Evolutionary conservation across 495 filamentous ascomycete species (phyloP).

Genomic region (Echria macrotheca): DNA sequence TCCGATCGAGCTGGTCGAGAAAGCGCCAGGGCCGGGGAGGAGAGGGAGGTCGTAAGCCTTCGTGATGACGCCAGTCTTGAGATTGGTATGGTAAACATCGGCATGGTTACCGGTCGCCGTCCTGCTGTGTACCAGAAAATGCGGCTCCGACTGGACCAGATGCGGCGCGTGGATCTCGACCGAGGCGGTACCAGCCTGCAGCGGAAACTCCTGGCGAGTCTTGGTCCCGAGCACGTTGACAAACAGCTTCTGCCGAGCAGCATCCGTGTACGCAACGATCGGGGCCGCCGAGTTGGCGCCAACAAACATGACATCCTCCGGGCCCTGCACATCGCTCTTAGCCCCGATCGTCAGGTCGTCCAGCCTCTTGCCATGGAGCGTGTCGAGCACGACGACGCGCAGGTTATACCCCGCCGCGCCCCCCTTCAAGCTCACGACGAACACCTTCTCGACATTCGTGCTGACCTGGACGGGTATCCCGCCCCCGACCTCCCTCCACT

Average conservation of each 20-base stretch:
- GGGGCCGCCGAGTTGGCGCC: constrained; percentile 80
- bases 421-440: constrained; percentile 70
- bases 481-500: constrained; percentile 65
- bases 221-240: constrained; percentile 79
- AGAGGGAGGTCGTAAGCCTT: constrained; percentile 74
- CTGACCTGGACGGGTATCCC: constrained; percentile 67
- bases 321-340: constrained; percentile 63
- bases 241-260: constrained; percentile 58
- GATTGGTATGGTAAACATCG: constrained; percentile 78
- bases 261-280: constrained; percentile 78
- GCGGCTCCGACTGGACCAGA: constrained; percentile 60
- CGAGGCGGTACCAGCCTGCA: constrained; percentile 55
- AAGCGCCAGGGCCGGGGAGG: constrained; percentile 61
- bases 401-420: constrained; percentile 63
- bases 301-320: constrained; percentile 69
- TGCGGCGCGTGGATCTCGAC: constrained; percentile 71
- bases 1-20: constrained; percentile 70
- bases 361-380: constrained; percentile 59
- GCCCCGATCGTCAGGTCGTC: constrained; percentile 62
- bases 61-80: constrained; percentile 55
- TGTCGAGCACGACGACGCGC: constrained; percentile 67
- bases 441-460: constrained; percentile 66
- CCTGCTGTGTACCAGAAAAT: constrained; percentile 82
- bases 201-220: constrained; percentile 45
- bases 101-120: constrained; percentile 68